Evolutionary conservation across 306 rosid species (phyloP).

Genomic region (Castanea crenata): DNA sequence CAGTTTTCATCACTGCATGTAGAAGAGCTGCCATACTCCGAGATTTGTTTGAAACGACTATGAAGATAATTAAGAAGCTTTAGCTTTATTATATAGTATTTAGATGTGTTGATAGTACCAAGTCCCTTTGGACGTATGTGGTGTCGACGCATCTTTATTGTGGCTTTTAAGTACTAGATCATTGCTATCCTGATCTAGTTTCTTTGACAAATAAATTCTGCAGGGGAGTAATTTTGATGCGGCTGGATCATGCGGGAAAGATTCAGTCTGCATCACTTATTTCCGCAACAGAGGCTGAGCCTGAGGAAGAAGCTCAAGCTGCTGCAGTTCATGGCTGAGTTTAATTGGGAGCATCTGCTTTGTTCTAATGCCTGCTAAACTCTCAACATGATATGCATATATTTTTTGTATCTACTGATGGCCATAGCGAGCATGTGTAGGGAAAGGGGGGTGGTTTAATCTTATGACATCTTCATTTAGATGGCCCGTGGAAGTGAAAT

Average conservation of each 20-base stretch:
- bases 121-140: not conserved
- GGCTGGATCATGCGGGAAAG: slow-evolving; percentile 88
- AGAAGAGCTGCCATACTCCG: not conserved
- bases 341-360: not conserved
- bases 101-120: not conserved
- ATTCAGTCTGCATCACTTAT: slow-evolving; percentile 91
- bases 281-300: slow-evolving; percentile 56
- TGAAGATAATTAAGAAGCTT: not conserved
- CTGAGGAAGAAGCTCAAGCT: slow-evolving; percentile 56
- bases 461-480: not conserved
- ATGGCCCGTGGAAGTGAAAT: not conserved
- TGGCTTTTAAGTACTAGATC: slow-evolving; percentile 2
- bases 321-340: slow-evolving; percentile 34
- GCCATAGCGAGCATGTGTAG: not conserved
- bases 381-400: not conserved
- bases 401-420: no score
- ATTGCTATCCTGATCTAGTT: not conserved
- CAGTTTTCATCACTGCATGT: not conserved
- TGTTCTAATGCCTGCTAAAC: not conserved
- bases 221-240: slow-evolving; percentile 97
- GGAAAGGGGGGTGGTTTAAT: not conserved
- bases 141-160: not conserved
- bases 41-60: not conserved
- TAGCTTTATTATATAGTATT: not conserved
- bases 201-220: not conserved